phyloP scores from a whole-genome alignment of 148 eudicot species.

The Spergularia marina region DNA sequence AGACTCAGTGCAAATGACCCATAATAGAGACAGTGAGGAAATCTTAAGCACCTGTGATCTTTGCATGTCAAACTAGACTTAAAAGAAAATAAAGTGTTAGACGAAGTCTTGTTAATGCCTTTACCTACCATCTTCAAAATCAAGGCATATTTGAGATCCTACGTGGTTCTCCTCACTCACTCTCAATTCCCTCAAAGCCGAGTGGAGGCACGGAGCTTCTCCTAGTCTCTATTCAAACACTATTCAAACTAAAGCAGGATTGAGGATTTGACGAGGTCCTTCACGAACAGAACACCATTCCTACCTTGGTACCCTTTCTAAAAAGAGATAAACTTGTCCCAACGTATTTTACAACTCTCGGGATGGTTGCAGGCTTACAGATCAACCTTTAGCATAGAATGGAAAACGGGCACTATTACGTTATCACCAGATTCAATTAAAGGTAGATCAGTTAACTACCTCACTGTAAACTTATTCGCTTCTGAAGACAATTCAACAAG shows the following conservation, averaged over 20 bases:
- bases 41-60: neutral
- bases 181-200: slow-evolving; percentile 1
- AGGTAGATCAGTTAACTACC: slow-evolving; percentile 38
- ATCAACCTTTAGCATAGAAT: neutral
- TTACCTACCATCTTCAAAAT: neutral
- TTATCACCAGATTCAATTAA: neutral
- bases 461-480: slow-evolving; percentile 50
- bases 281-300: neutral
- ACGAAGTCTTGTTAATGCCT: neutral
- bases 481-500: slow-evolving; percentile 57
- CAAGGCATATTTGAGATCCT: neutral
- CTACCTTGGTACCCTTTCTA: neutral
- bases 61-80: neutral
- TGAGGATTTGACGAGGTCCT: neutral
- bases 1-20: too few relatives aligned
- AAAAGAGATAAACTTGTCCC: neutral
- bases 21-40: too few relatives aligned
- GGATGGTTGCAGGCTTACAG: neutral
- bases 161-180: neutral
- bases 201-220: neutral
- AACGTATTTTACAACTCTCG: neutral
- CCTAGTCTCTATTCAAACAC: neutral
- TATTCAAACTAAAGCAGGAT: neutral
- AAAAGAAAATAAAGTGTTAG: neutral
- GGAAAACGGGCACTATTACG: neutral